phyloP scores from a whole-genome alignment of 1,139 yeast species.

The Candida neerlandica region DNA sequence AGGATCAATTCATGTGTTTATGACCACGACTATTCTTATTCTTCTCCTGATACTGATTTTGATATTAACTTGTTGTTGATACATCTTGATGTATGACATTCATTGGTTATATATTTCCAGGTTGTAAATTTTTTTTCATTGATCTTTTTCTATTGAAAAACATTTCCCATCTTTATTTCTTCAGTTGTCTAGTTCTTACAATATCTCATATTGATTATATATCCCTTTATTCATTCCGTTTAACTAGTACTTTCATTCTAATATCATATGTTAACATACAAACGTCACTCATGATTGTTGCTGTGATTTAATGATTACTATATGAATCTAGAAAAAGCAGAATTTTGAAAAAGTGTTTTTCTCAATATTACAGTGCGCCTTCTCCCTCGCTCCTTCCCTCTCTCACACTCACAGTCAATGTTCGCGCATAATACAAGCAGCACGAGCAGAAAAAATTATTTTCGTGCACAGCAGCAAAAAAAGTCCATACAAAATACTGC shows the following conservation, averaged over 20 bases:
- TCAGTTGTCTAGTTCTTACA: too few relatives aligned
- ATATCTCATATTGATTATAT: too few relatives aligned
- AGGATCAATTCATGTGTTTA: background rate
- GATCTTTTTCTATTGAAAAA: too few relatives aligned
- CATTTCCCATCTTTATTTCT: too few relatives aligned
- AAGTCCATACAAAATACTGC: constrained; percentile 8
- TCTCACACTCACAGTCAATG: background rate
- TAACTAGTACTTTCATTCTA: background rate
- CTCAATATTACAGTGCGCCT: constrained; percentile 3
- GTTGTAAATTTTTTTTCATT: too few relatives aligned
- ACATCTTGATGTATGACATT: too few relatives aligned
- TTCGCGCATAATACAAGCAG: background rate
- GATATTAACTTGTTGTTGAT: too few relatives aligned
- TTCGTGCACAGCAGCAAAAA: background rate
- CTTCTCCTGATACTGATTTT: too few relatives aligned
- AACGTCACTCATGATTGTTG: constrained; percentile 48
- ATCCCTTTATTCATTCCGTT: too few relatives aligned
- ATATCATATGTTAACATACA: constrained; percentile 33
- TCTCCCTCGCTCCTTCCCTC: background rate
- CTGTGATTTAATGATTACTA: constrained; percentile 8
- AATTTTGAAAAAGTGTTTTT: constrained; percentile 13
- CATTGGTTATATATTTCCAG: too few relatives aligned
- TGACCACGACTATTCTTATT: too few relatives aligned
- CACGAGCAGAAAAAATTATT: background rate
- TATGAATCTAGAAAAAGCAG: constrained; percentile 5